Conservation (phyloP, 164 flowering plant genomes). For the Malania oleifera region DNA sequence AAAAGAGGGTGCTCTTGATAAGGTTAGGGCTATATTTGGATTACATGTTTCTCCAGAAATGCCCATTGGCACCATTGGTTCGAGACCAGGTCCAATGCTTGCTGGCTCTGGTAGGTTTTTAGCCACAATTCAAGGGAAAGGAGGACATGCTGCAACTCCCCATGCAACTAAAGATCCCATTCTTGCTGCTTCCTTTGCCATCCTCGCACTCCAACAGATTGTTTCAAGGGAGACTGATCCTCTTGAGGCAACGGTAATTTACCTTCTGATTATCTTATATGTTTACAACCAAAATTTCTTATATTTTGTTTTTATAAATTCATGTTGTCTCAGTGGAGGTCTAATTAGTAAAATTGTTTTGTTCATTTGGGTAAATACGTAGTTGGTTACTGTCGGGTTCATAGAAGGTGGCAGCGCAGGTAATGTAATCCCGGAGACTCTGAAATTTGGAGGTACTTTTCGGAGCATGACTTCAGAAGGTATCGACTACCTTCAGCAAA, state of each 20-base stretch:
- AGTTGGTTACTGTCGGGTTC: slow-evolving; percentile 66
- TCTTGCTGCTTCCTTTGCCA: slow-evolving; percentile 51
- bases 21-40: slow-evolving; percentile 53
- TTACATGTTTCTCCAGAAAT: slow-evolving; percentile 54
- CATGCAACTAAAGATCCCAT: slow-evolving; percentile 47
- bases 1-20: slow-evolving; percentile 58
- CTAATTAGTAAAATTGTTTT: too few species aligned
- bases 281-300: too few species aligned
- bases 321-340: too few species aligned
- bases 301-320: too few species aligned
- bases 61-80: slow-evolving; percentile 49
- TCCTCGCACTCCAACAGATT: slow-evolving; percentile 63
- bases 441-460: slow-evolving; percentile 67
- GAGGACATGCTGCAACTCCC: slow-evolving; percentile 56
- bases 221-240: slow-evolving; percentile 76
- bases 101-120: slow-evolving; percentile 55
- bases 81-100: slow-evolving; percentile 61
- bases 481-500: slow-evolving; percentile 29
- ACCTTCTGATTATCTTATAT: neutral
- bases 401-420: slow-evolving; percentile 46
- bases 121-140: slow-evolving; percentile 47
- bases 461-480: slow-evolving; percentile 58
- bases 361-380: neutral
- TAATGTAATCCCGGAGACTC: slow-evolving; percentile 57
- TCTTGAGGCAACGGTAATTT: slow-evolving; percentile 45